Conservation (phyloP, 768 basidiomycete genomes). For the Tephrocybe sp. region DNA sequence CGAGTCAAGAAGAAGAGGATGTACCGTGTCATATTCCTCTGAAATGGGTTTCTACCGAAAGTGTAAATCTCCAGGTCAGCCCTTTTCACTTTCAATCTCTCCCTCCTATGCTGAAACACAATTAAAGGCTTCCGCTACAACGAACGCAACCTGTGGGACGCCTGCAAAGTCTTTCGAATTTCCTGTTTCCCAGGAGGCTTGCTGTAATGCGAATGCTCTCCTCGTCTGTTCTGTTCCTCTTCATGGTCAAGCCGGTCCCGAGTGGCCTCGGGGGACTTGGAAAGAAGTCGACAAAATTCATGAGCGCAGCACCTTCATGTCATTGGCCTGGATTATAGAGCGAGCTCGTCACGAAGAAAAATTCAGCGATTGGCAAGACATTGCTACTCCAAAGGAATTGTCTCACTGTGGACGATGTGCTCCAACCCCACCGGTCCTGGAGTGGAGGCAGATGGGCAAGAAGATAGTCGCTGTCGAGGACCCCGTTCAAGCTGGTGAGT, state of each 20-base stretch:
- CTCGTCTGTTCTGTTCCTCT: slow-evolving; percentile 78
- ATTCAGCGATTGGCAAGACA: slow-evolving; percentile 66
- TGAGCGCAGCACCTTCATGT: slow-evolving; percentile 78
- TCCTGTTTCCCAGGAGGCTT: slow-evolving; percentile 57
- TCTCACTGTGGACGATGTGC: slow-evolving; percentile 79
- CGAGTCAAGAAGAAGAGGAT: slow-evolving; percentile 45
- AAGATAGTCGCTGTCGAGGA: slow-evolving; percentile 78
- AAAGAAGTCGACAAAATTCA: slow-evolving; percentile 83
- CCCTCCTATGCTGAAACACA: neutral
- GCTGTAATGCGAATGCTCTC: slow-evolving; percentile 74
- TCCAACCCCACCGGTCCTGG: slow-evolving; percentile 71
- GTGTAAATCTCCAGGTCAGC: slow-evolving; percentile 64
- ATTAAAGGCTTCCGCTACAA: slow-evolving; percentile 49
- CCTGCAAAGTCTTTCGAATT: slow-evolving; percentile 57
- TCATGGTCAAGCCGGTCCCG: slow-evolving; percentile 63
- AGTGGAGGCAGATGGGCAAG: slow-evolving; percentile 68
- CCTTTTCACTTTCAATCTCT: slow-evolving; percentile 20
- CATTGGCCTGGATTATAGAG: slow-evolving; percentile 86
- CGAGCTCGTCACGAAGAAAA: slow-evolving; percentile 72
- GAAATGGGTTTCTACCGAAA: slow-evolving; percentile 57
- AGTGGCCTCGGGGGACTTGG: slow-evolving; percentile 81
- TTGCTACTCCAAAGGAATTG: slow-evolving; percentile 44
- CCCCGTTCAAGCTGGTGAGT: slow-evolving; percentile 81
- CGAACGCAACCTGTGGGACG: slow-evolving; percentile 64
- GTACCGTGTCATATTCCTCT: slow-evolving; percentile 62